phyloP scores from a whole-genome alignment of 805 yeast genomes.

The Ogataea zsoltii region DNA sequence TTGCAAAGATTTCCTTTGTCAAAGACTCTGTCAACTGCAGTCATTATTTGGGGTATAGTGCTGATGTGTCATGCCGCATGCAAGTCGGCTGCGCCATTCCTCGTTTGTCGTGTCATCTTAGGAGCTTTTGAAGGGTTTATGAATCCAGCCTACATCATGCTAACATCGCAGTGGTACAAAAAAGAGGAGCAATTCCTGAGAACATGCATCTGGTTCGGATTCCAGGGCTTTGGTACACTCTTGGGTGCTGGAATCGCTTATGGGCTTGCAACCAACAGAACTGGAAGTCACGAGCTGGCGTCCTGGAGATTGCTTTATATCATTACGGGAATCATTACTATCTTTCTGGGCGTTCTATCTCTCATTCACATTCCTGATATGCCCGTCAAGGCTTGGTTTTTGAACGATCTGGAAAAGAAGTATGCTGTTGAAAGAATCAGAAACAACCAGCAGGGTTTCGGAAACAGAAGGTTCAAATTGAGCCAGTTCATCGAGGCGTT shows the following conservation, averaged over 20 bases:
- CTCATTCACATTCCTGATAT: constrained; percentile 54
- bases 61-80: constrained; percentile 48
- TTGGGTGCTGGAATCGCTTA: constrained; percentile 57
- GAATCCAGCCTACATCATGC: constrained; percentile 36
- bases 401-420: constrained; percentile 36
- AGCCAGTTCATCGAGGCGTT: constrained; percentile 28
- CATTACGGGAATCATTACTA: constrained; percentile 59
- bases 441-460: constrained; percentile 25
- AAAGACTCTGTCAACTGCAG: constrained; percentile 45
- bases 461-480: constrained; percentile 30
- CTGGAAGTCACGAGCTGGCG: not conserved
- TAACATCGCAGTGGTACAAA: constrained; percentile 40
- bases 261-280: constrained; percentile 40
- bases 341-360: constrained; percentile 49
- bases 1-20: constrained; percentile 49
- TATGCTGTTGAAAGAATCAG: constrained; percentile 35
- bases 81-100: constrained; percentile 43
- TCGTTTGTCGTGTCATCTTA: constrained; percentile 46
- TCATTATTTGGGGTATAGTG: constrained; percentile 50
- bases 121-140: constrained; percentile 44
- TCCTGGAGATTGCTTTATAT: constrained; percentile 65
- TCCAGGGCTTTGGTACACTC: constrained; percentile 48
- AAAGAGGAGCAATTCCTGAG: constrained; percentile 32
- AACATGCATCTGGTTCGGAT: constrained; percentile 34
- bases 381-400: constrained; percentile 47